Conservation (phyloP, 306 rosid genomes). For the Potentilla sterilis region DNA sequence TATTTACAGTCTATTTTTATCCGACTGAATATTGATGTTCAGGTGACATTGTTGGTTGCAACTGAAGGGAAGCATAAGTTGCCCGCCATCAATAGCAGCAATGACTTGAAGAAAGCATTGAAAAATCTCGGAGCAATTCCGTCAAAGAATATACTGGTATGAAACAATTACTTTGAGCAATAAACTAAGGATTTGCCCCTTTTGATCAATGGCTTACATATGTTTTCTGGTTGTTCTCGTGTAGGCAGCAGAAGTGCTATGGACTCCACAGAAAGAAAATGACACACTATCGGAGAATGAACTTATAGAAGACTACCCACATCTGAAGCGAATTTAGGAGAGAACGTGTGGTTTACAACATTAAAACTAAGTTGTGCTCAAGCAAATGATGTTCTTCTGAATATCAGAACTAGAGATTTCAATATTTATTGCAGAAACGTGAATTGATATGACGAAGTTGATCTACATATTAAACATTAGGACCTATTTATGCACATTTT, state of each 20-base stretch:
- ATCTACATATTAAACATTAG: no score
- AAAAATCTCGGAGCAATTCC: conserved; percentile 92
- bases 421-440: no score
- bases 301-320: conserved; percentile 94
- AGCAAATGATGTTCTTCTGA: not conserved
- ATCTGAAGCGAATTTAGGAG: conserved; percentile 72
- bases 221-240: not conserved
- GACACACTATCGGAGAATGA: conserved; percentile 90
- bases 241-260: conserved; percentile 96
- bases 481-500: no score
- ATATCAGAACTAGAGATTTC: not conserved
- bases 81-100: conserved; percentile 80
- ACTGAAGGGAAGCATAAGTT: conserved; percentile 88
- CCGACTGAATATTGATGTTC: conserved; percentile 4
- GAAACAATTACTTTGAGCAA: not conserved
- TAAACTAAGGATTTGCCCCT: not conserved
- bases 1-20: not conserved
- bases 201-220: not conserved
- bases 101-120: conserved; percentile 85
- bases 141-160: conserved; percentile 64
- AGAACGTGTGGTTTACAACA: not conserved
- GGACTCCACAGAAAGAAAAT: conserved; percentile 97
- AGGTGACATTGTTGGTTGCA: conserved; percentile 89
- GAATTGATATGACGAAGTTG: no score
- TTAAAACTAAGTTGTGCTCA: not conserved